Percentiles rank a stretch among this genome's conserved stretches.
Evolutionary conservation across 208 protist species (phyloP).

Genomic region (Leishmania lainsoni): DNA sequence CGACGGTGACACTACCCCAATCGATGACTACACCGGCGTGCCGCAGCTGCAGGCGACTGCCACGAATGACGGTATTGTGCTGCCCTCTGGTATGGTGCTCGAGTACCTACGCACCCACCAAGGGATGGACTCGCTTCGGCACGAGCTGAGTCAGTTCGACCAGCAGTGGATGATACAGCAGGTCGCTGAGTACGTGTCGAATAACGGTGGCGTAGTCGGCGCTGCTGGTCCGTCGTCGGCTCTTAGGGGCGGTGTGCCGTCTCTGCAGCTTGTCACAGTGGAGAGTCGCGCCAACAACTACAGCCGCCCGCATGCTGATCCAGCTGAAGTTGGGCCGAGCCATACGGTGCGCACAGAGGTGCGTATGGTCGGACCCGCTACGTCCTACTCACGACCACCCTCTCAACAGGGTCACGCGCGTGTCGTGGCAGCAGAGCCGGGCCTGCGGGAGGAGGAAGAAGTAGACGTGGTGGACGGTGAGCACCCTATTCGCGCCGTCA

Average conservation of each 20-base stretch:
- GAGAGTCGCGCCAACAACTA: conserved; percentile 87
- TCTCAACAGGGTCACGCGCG: conserved; percentile 23
- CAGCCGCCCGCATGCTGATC: conserved; percentile 60
- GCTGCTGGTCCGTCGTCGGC: conserved; percentile 23
- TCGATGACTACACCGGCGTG: conserved; percentile 53
- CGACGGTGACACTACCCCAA: conserved; percentile 62
- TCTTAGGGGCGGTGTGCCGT: not conserved
- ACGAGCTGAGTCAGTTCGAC: conserved; percentile 64
- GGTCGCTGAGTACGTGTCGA: conserved; percentile 38
- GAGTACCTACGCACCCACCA: conserved; percentile 87
- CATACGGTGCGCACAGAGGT: conserved; percentile 66
- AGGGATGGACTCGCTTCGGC: conserved; percentile 66
- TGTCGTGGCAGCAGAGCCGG: conserved; percentile 5
- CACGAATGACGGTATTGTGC: conserved; percentile 43
- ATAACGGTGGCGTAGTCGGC: conserved; percentile 20
- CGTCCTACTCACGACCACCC: conserved; percentile 5
- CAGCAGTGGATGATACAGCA: conserved; percentile 45
- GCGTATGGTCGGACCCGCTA: conserved; percentile 39
- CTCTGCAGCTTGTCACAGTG: conserved; percentile 70
- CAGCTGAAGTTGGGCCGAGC: conserved; percentile 32
- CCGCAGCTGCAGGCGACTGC: conserved; percentile 60
- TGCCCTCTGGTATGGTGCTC: conserved; percentile 83
- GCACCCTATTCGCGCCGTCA: conserved; percentile 48
- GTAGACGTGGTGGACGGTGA: conserved; percentile 61
- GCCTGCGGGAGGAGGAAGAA: conserved; percentile 2